Evolutionary conservation across 2,329 filamentous ascomycete genomes (phyloP).

Genomic region (Alternaria rosae): DNA sequence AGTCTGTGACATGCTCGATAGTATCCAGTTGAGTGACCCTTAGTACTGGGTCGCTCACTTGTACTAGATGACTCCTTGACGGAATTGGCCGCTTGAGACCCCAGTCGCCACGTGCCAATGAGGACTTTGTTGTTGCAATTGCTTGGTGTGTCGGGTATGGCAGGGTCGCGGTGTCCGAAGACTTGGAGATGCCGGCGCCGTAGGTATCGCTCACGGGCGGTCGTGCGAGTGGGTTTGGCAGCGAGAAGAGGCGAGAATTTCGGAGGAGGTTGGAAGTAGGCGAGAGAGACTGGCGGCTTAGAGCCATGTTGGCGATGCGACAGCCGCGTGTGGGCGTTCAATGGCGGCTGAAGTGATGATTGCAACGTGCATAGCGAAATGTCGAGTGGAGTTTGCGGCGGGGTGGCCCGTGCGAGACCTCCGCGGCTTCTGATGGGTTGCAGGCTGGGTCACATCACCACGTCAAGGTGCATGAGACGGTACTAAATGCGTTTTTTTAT

Average conservation of each 20-base stretch:
- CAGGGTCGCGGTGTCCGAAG: constrained; percentile 75
- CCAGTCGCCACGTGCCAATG: constrained; percentile 84
- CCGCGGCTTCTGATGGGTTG: constrained; percentile 24
- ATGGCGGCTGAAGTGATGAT: constrained; percentile 41
- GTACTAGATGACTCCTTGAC: constrained; percentile 71
- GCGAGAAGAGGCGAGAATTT: constrained; percentile 86
- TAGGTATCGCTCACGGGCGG: constrained; percentile 57
- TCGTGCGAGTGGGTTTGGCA: constrained; percentile 76
- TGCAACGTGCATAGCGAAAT: constrained; percentile 18
- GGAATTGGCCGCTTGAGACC: constrained; percentile 88
- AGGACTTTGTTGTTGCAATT: constrained; percentile 77
- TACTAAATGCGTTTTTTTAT: background rate
- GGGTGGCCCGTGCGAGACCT: constrained; percentile 17
- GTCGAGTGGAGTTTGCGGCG: constrained; percentile 21
- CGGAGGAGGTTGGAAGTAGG: constrained; percentile 76
- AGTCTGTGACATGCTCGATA: constrained; percentile 88
- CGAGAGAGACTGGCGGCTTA: constrained; percentile 54
- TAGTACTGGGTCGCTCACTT: constrained; percentile 74
- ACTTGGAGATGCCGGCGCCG: constrained; percentile 58
- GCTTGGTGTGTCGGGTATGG: constrained; percentile 83
- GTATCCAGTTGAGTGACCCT: constrained; percentile 82
- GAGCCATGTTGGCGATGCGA: constrained; percentile 48
- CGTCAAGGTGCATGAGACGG: background rate
- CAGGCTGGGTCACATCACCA: background rate
- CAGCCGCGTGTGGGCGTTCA: constrained; percentile 42